Percentiles rank a stretch among this genome's conserved stretches.
Conservation (phyloP, 148 eudicot species). For the Chenopodium berlandieri region DNA sequence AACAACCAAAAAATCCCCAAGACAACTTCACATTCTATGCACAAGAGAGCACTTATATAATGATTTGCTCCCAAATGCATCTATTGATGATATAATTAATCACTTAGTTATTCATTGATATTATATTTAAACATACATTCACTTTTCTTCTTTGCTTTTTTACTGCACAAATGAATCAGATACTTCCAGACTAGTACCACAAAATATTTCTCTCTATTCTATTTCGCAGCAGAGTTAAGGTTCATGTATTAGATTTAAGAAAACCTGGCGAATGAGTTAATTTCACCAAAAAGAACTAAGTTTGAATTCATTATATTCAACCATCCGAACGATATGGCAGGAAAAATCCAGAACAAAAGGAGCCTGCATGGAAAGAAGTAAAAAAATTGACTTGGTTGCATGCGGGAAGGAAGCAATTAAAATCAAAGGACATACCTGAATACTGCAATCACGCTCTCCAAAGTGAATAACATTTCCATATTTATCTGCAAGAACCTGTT, state of each 20-base stretch:
- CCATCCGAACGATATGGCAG: not conserved
- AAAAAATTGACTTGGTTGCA: not conserved
- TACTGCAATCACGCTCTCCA: conserved; percentile 99
- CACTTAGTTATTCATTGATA: not conserved
- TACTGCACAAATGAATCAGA: not conserved
- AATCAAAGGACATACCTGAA: conserved; percentile 56
- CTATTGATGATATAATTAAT: not conserved
- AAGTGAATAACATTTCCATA: conserved; percentile 94
- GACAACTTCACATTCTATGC: not conserved
- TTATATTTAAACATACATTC: not conserved
- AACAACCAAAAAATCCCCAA: not conserved
- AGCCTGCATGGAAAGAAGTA: not conserved
- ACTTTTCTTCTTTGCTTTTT: not conserved
- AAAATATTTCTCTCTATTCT: not conserved
- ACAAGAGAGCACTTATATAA: not conserved
- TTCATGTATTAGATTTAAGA: not conserved
- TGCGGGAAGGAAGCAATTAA: not conserved
- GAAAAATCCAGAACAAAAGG: not conserved
- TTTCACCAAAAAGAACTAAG: not conserved
- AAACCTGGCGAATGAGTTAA: not conserved
- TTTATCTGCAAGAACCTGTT: conserved; percentile 97
- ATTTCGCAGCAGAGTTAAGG: not conserved
- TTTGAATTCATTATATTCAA: not conserved
- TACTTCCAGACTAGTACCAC: not conserved
- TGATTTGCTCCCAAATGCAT: not conserved